A percentile compares a stretch with the other conserved stretches of the same genome.
These are phyloP conservation scores for Fusarium sp. DNA, from an alignment of 2,329 filamentous ascomycete genomes.

Conservation along the genomic window DNA sequence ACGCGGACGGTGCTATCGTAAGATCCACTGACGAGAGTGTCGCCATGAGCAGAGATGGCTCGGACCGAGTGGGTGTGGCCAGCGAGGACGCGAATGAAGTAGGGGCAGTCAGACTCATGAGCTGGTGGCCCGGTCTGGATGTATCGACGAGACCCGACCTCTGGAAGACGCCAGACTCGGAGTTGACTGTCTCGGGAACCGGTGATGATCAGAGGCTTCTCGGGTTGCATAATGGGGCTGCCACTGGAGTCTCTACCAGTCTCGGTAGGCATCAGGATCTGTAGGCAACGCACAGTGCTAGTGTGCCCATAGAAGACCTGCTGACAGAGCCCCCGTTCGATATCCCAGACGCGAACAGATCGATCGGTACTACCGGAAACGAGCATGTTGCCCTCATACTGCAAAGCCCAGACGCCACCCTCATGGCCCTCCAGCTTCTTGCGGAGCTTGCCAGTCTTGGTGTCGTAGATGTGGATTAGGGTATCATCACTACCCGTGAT, in stretches of 20 bases:
- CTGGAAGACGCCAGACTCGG: conserved; percentile 92
- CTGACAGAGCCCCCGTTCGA: conserved; percentile 90
- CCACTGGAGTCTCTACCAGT: conserved; percentile 79
- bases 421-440: conserved; percentile 92
- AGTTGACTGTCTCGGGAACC: conserved; percentile 95
- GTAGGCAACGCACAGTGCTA: conserved; percentile 94
- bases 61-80: conserved; percentile 95
- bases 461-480: conserved; percentile 97
- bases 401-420: conserved; percentile 96
- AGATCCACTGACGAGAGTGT: conserved; percentile 96
- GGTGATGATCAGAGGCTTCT: conserved; percentile 95
- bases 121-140: conserved; percentile 82
- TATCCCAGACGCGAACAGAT: conserved; percentile 99
- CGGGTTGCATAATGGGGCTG: conserved; percentile 86
- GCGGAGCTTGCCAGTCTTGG: conserved; percentile 88
- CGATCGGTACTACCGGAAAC: conserved; percentile 97
- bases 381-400: conserved; percentile 94
- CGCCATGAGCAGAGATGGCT: conserved; percentile 93
- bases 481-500: conserved; percentile 98
- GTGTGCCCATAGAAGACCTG: conserved; percentile 98
- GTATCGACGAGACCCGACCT: conserved; percentile 80
- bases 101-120: conserved; percentile 86
- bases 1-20: conserved; percentile 96
- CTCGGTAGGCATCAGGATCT: conserved; percentile 90
- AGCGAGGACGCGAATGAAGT: conserved; percentile 87